Conservation (phyloP, 202 grass and related monocot species). For the Dendrocalamus latiflorus region DNA sequence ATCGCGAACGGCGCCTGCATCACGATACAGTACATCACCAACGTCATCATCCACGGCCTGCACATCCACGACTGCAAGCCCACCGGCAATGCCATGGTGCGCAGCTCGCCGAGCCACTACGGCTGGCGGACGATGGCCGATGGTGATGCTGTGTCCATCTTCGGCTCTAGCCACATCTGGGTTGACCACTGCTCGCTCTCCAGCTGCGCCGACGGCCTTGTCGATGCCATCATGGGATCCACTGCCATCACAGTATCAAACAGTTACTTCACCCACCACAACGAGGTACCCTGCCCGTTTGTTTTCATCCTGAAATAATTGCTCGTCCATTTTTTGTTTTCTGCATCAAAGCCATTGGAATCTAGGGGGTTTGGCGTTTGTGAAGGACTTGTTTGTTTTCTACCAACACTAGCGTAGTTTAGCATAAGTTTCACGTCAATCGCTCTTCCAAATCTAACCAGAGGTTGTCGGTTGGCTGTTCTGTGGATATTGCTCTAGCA, state of each 20-base stretch:
- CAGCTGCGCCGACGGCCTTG: constrained; percentile 85
- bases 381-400: constrained; percentile 24
- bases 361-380: constrained; percentile 16
- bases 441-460: constrained; percentile 23
- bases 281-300: constrained; percentile 56
- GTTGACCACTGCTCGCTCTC: constrained; percentile 90
- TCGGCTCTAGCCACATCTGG: constrained; percentile 83
- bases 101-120: constrained; percentile 85
- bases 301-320: constrained; percentile 29
- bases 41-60: too few species aligned
- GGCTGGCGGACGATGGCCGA: constrained; percentile 87
- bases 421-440: background rate
- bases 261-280: constrained; percentile 96
- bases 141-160: constrained; percentile 87
- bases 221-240: constrained; percentile 96
- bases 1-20: too few species aligned
- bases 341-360: constrained; percentile 13
- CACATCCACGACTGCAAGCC: constrained; percentile 95
- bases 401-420: constrained; percentile 17
- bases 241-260: constrained; percentile 92
- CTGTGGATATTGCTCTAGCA: background rate
- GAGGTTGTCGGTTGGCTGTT: constrained; percentile 34
- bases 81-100: constrained; percentile 80
- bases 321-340: background rate
- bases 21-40: too few species aligned